Evolutionary conservation across 1,284 basidiomycete genomes (phyloP).

Genomic region (Mixia osmundae): DNA sequence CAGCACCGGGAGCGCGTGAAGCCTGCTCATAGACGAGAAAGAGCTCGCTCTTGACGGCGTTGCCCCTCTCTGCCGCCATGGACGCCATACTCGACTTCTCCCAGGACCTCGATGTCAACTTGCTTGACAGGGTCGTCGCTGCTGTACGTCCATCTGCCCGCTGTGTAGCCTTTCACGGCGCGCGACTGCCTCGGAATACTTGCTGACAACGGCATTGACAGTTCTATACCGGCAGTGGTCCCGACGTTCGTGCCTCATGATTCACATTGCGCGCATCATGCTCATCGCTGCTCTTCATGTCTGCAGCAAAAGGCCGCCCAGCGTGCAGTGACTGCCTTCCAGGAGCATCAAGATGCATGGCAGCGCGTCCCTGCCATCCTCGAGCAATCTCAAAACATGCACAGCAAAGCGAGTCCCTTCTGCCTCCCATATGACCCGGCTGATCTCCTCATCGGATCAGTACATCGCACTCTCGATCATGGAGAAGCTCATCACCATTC

Average conservation of each 20-base stretch:
- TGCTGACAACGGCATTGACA: background rate
- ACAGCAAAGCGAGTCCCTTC: constrained; percentile 50
- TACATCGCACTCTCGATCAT: constrained; percentile 86
- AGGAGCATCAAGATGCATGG: constrained; percentile 95
- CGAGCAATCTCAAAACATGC: constrained; percentile 58
- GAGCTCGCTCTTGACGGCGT: too few relatives aligned
- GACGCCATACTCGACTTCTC: too few relatives aligned
- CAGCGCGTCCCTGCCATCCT: constrained; percentile 87
- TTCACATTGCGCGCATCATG: background rate
- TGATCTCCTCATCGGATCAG: constrained; percentile 27
- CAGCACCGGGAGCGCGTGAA: too few relatives aligned
- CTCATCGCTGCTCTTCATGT: constrained; percentile 10
- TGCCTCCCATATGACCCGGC: too few relatives aligned
- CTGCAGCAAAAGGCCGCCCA: constrained; percentile 71
- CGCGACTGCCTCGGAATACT: too few relatives aligned
- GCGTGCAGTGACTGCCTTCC: constrained; percentile 75
- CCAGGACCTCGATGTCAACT: constrained; percentile 54
- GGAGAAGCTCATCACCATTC: constrained; percentile 75
- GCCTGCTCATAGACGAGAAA: too few relatives aligned
- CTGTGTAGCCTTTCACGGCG: too few relatives aligned
- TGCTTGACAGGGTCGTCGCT: constrained; percentile 65
- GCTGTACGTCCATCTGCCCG: constrained; percentile 59
- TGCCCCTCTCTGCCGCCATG: too few relatives aligned
- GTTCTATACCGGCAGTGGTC: background rate
- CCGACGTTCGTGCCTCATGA: constrained; percentile 7